These are phyloP conservation scores for Paramarasmius palmivorus DNA, from an alignment of 1,284 basidiomycete species.

Conservation along the genomic window DNA sequence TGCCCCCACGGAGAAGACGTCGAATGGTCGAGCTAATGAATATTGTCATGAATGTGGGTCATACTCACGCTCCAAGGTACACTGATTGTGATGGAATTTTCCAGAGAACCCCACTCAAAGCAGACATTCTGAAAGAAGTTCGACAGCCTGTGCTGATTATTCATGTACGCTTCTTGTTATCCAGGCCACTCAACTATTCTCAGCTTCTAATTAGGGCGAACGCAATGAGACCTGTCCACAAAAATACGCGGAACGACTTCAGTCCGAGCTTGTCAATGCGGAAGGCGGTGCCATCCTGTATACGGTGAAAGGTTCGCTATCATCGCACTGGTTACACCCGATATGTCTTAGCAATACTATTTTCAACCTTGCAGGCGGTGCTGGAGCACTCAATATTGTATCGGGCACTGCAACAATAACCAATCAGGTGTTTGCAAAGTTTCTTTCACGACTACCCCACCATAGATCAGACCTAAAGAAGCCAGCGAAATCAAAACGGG, in stretches of 20 bases:
- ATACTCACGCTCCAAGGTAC: background rate
- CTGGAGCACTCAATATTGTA: conserved; percentile 49
- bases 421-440: conserved; percentile 64
- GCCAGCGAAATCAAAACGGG: conserved; percentile 31
- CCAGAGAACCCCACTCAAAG: conserved; percentile 54
- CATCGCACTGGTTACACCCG: conserved; percentile 12
- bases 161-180: conserved; percentile 46
- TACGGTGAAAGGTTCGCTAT: conserved; percentile 58
- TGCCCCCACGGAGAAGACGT: conserved; percentile 54
- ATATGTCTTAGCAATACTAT: conserved; percentile 1
- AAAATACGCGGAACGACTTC: conserved; percentile 56
- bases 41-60: conserved; percentile 58
- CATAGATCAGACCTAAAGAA: conserved; percentile 46
- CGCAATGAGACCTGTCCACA: conserved; percentile 53
- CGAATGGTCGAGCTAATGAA: conserved; percentile 54
- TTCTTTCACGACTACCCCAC: conserved; percentile 54
- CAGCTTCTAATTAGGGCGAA: conserved; percentile 50
- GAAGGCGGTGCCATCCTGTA: conserved; percentile 52
- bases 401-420: conserved; percentile 59
- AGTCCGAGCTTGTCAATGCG: conserved; percentile 48
- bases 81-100: conserved; percentile 2
- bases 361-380: conserved; percentile 37
- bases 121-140: conserved; percentile 50
- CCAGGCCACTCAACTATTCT: background rate
- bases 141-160: conserved; percentile 69